A percentile compares a stretch with the other conserved stretches of the same genome.
These are phyloP conservation scores for Warburgia ugandensis DNA, from an alignment of 164 flowering plant species.

Conservation along the genomic window DNA sequence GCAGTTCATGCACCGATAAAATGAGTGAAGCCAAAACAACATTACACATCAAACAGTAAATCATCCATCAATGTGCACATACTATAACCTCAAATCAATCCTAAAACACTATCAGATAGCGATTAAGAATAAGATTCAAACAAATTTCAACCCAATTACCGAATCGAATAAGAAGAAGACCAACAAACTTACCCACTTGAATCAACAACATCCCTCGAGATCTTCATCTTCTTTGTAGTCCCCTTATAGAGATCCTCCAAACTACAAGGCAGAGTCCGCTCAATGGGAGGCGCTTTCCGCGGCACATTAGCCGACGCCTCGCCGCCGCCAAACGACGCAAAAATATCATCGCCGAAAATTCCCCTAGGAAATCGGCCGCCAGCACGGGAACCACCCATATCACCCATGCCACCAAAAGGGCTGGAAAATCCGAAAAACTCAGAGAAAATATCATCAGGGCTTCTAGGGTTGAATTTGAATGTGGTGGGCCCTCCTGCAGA, in stretches of 20 bases:
- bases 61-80: background rate
- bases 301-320: constrained; percentile 31
- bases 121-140: background rate
- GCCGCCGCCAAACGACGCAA: constrained; percentile 36
- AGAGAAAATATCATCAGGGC: constrained; percentile 77
- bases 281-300: constrained; percentile 58
- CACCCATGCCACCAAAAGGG: constrained; percentile 68
- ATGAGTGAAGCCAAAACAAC: too few relatives aligned
- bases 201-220: constrained; percentile 78
- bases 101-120: background rate
- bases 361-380: constrained; percentile 43
- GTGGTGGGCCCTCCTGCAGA: constrained; percentile 28
- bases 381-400: constrained; percentile 41
- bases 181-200: constrained; percentile 55
- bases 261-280: constrained; percentile 59
- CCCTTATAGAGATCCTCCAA: constrained; percentile 94
- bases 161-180: background rate
- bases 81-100: background rate
- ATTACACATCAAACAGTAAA: background rate
- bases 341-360: constrained; percentile 56
- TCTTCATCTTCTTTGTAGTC: constrained; percentile 91
- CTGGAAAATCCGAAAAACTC: constrained; percentile 76
- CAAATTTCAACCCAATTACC: background rate
- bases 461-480: constrained; percentile 73
- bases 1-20: too few relatives aligned